Base-by-base conservation (phyloP, 345 rosid genomes). In the Dovyalis caffra region DNA sequence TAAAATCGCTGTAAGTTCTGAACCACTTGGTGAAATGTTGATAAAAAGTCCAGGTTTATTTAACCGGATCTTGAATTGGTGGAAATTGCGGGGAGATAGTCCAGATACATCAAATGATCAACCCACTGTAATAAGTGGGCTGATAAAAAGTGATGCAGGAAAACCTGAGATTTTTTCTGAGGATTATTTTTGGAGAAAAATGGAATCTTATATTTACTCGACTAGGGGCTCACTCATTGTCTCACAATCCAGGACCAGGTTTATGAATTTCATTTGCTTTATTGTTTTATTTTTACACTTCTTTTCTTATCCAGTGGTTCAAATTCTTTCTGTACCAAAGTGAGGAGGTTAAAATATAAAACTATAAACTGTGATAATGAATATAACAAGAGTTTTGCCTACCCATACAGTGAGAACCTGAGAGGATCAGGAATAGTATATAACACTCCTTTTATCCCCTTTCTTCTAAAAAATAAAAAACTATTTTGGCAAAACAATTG, bases 171-270 rank as follows among this genome's bases (percentile, higher is more conserved):
- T 77, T 26, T 89, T 90, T 81, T 76, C 75, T 2, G 67, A 78
- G 58, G 83, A 85, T 76, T 80, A 82, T 9, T 85, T 89, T 72
- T 88, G 97, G 98, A 76, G 72, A 14, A 88, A 86, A 23, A 51
- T 91, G 82, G 88, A 89, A 71, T 82, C 85, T 71, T 92, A 88
- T 81, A 70, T 91, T 61, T 57, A 78, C 75, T 83, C 93, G 31
- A 76, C 79, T 43, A 81, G 73, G 77, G 99, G 93, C 71, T 87
- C 82, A 9, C 75, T 49, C 45, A 21, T 79, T 80, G 85, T 91
- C 71, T 23, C 86, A 64, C 83, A 77, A 79, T 87, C 97, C 28
- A 85, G 38, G 73, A 91, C 90, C 83, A 92, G 99, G 99, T 95
- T 60, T 32, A 56, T 63, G 65, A 72, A 64, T 60, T 74, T 43